Base-by-base conservation (phyloP, 176 grass and related monocot species). In the Zoysia pacifica region DNA sequence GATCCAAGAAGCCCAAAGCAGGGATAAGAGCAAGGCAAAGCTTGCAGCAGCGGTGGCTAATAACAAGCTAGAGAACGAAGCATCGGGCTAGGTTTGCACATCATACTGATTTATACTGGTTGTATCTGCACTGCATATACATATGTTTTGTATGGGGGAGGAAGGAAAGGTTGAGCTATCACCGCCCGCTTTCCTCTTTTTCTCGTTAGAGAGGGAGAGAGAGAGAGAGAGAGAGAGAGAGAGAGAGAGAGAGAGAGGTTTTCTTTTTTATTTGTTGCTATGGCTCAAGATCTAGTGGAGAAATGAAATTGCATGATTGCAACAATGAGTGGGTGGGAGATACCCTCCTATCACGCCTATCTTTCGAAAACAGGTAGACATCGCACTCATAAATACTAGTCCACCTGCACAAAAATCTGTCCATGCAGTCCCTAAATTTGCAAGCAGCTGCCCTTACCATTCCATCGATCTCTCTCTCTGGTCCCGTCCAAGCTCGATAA, bases 251-350 rank as follows among this genome's bases (percentile, higher is more conserved):
- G 13, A 62, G 61, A 48, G 42, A 83, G 54, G 53, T 9, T 12
- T 45, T 47, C 69, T 76, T 28, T 42, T 11, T 16, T 48, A 44
- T 76, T 73, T 77, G 80, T 84, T 85, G 51, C 5, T 85, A 53
- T 69, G 69, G 62, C 68, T 74, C 77, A 58, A 79, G 67, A 56
- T 67, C 63, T 55, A 74, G 65, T 50, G 40, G 65, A 76, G 86
- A 44, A 48, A 55, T 67, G 69, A 67, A 54, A 70, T 76, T 43
- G 80, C 80, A 90, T 93, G 86, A 97, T 91, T 91, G 88, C 87
- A 86, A 76, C 81, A 91, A 90, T 93, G 86, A 93, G 94, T 93
- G 94, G 93, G 89, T 91, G 79, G 79, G 85, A 90, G 81, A 86
- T 83, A 81, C 79, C 86, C 82, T 65, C 82, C 71, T 72, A 58